Base-by-base conservation (phyloP, 768 basidiomycete genomes). In the Mycena kentingensis region DNA sequence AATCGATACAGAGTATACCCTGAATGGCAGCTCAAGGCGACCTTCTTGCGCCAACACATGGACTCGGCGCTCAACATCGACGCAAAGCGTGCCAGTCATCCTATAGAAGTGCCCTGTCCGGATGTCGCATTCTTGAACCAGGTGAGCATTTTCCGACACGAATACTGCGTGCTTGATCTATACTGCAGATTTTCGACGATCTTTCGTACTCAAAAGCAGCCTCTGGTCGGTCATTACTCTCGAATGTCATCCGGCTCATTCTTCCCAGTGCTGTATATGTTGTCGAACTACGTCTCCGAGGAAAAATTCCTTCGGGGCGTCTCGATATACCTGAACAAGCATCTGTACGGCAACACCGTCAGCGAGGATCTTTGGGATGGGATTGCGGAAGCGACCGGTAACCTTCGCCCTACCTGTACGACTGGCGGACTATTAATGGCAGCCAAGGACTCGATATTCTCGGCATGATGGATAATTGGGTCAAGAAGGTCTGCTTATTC, bases 351-450 rank as follows among this genome's bases (percentile, higher is more conserved):
- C 18, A 96, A 92, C 70, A 90, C 85, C 45, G 81, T 85, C 48
- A 95, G 93, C 4, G 80, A 77, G 38, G 90, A 98, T 65, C 77
- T 98, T 3, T 97, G 93, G 93, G 77, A 85, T 46, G 93, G 92
- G 26, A 90, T 98, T 51, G 74, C 81, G 39, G 76, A 80, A 60
- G 83, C 92, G 1, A 88, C 85, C 31, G 86, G 81, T 77, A 57
- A 27, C 61, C 18, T 37, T 24, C 21, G 8, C 12, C 37, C 13
- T 21, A 15, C 28, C 22, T 22, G 8, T 15, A 28, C 18, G 2
- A 2, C 28, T 15, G 11, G 11, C 32, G 11, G 32, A 15, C n/a
- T 25, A 15, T 22, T 8, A 48, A 28, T 19, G 22, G 5, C 3
- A 27, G 24, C 13, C 16, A 18, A 82, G 82, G 79, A 5, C 66